Evolutionary conservation across 306 rosid genomes (phyloP).

Genomic region (Mucuna pruriens): DNA sequence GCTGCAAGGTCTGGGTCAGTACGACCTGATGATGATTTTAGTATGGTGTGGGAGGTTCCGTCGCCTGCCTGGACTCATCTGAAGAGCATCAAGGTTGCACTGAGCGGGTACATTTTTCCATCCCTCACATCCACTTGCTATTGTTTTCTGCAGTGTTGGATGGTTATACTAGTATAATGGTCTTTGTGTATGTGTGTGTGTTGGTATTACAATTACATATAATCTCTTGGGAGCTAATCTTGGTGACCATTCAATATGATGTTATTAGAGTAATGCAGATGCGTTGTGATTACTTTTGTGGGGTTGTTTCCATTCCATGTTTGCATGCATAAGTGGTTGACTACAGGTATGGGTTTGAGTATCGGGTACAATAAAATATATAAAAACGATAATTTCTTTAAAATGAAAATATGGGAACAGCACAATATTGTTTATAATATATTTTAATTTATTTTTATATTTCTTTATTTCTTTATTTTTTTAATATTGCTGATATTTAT

Average conservation of each 20-base stretch:
- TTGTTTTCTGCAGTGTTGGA: constrained; percentile 36
- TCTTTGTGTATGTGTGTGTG: neutral
- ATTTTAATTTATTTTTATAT: neutral
- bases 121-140: constrained; percentile 24
- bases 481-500: neutral
- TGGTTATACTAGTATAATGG: constrained; percentile 9
- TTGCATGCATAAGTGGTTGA: constrained; percentile 25
- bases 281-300: constrained; percentile 11
- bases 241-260: constrained; percentile 20
- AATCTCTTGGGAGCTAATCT: neutral
- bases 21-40: constrained; percentile 94
- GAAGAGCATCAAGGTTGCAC: constrained; percentile 86
- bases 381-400: neutral
- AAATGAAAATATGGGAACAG: neutral
- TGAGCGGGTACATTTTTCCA: constrained; percentile 69
- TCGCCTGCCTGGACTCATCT: constrained; percentile 97
- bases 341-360: neutral
- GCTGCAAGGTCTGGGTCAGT: constrained; percentile 99
- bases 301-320: constrained; percentile 18
- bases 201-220: neutral
- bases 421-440: neutral
- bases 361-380: neutral
- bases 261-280: constrained; percentile 27
- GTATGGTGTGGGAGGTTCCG: constrained; percentile 99
- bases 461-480: neutral